Conservation (phyloP, 768 basidiomycete genomes). For the Lactarius deliciosus region DNA sequence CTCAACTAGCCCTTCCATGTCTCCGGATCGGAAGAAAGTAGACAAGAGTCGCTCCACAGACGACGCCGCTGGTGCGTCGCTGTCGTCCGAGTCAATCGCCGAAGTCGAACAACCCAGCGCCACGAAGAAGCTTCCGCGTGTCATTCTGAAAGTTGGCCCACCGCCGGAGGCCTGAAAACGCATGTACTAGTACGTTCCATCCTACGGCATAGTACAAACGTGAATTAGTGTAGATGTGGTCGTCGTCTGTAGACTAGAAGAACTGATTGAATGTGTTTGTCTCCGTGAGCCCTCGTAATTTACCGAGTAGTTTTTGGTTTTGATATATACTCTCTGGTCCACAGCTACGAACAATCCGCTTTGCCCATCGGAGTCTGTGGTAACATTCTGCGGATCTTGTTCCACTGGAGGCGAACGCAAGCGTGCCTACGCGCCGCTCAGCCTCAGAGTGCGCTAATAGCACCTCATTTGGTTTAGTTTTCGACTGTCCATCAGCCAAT, state of each 20-base stretch:
- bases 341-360: no score
- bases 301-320: no score
- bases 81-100: conserved; percentile 14
- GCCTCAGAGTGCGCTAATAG: no score
- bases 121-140: conserved; percentile 28
- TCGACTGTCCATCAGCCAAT: no score
- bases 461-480: no score
- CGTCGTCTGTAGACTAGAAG: not conserved
- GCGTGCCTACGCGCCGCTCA: no score
- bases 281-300: not conserved
- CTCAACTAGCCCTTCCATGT: conserved; percentile 1
- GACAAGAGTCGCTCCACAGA: not conserved
- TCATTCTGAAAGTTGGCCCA: conserved; percentile 29
- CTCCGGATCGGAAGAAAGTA: conserved; percentile 14
- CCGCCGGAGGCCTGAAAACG: conserved; percentile 16
- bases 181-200: not conserved
- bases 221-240: not conserved
- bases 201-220: not conserved
- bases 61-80: not conserved
- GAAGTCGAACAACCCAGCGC: not conserved
- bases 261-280: not conserved
- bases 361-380: no score
- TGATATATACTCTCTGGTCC: no score
- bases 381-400: not conserved
- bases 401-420: no score